Conservation (phyloP, 2,329 filamentous ascomycete species). For the Davidsoniella virescens region DNA sequence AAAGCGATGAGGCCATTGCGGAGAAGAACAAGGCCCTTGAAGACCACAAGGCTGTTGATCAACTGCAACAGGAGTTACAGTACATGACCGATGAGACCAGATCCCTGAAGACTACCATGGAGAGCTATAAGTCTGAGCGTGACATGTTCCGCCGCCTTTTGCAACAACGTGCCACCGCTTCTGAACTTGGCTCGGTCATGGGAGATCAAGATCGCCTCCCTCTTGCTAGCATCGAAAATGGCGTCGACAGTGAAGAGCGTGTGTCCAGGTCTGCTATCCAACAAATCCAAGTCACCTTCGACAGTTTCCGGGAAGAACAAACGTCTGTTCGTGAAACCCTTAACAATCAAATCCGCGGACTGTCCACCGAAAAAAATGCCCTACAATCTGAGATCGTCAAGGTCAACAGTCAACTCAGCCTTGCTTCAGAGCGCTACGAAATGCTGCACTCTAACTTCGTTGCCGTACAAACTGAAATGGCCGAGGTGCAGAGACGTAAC, state of each 20-base stretch:
- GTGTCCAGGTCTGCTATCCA: slow-evolving; percentile 53
- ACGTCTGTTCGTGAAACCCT: slow-evolving; percentile 65
- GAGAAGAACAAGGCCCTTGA: slow-evolving; percentile 45
- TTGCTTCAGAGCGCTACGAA: slow-evolving; percentile 70
- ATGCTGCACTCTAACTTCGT: slow-evolving; percentile 80
- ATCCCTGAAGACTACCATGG: slow-evolving; percentile 65
- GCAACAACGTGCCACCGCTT: slow-evolving; percentile 48
- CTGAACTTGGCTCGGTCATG: slow-evolving; percentile 51
- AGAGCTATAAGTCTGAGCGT: slow-evolving; percentile 87
- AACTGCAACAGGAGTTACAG: slow-evolving; percentile 54
- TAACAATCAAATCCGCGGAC: slow-evolving; percentile 66
- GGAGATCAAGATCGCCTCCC: slow-evolving; percentile 50
- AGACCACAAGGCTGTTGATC: slow-evolving; percentile 57
- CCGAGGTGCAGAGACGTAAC: slow-evolving; percentile 69
- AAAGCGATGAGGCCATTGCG: slow-evolving; percentile 69
- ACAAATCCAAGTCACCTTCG: slow-evolving; percentile 78
- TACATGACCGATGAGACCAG: slow-evolving; percentile 71
- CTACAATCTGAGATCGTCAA: slow-evolving; percentile 72
- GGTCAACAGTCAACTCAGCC: slow-evolving; percentile 61
- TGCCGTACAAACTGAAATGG: slow-evolving; percentile 70
- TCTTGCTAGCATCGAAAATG: slow-evolving; percentile 41
- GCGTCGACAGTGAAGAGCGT: slow-evolving; percentile 44
- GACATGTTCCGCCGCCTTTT: slow-evolving; percentile 96
- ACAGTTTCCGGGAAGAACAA: slow-evolving; percentile 75
- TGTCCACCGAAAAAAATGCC: slow-evolving; percentile 67